These are phyloP conservation scores for Jackrogersella minutella DNA, from an alignment of 495 filamentous ascomycete genomes.

Conservation along the genomic window DNA sequence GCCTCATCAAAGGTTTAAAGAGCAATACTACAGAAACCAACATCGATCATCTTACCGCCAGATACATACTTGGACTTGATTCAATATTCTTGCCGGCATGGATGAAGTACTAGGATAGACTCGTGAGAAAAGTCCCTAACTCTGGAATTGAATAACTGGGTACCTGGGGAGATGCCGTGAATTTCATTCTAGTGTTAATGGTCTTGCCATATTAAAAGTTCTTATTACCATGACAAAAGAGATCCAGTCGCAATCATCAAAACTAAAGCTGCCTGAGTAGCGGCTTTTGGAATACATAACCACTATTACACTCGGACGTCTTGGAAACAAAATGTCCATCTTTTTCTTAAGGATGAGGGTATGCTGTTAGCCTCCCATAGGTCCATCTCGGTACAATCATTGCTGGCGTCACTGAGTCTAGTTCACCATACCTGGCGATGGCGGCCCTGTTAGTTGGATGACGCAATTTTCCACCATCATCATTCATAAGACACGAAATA, in stretches of 20 bases:
- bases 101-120: constrained; percentile 61
- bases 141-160: constrained; percentile 74
- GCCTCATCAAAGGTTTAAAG: neutral
- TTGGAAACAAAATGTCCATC: constrained; percentile 55
- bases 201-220: constrained; percentile 60
- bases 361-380: constrained; percentile 75
- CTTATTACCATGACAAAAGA: constrained; percentile 63
- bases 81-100: constrained; percentile 66
- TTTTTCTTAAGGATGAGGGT: constrained; percentile 68
- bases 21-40: constrained; percentile 46
- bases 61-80: constrained; percentile 58
- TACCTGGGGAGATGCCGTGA: too few relatives aligned
- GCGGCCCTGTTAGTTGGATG: constrained; percentile 62
- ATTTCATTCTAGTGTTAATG: constrained; percentile 64
- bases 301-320: constrained; percentile 57
- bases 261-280: constrained; percentile 63
- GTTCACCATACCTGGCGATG: constrained; percentile 65
- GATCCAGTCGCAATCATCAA: constrained; percentile 52
- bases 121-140: constrained; percentile 65
- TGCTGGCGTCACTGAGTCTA: constrained; percentile 63
- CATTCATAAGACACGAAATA: constrained; percentile 66
- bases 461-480: constrained; percentile 60
- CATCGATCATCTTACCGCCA: constrained; percentile 56
- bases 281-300: constrained; percentile 55
- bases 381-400: constrained; percentile 79